Evolutionary conservation across 768 basidiomycete genomes (phyloP).

Genomic region (Tricholoma furcatifolium): DNA sequence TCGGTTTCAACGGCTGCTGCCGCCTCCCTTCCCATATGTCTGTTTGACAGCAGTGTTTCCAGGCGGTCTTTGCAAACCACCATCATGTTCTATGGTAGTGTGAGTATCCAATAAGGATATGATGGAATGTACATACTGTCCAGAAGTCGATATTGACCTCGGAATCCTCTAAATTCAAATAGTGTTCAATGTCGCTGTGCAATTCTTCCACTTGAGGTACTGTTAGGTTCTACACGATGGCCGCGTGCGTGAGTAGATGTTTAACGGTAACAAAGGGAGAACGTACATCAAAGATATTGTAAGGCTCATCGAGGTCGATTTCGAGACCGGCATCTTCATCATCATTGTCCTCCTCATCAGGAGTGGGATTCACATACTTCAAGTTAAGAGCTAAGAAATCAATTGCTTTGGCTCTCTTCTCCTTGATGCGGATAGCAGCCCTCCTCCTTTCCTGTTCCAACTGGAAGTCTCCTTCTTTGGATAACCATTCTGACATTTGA

Average conservation of each 20-base stretch:
- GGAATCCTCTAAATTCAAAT: conserved; percentile 81
- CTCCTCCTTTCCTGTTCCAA: conserved; percentile 89
- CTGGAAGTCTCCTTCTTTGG: conserved; percentile 96
- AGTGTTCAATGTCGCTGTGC: conserved; percentile 91
- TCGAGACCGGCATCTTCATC: conserved; percentile 89
- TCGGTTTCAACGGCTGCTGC: conserved; percentile 84
- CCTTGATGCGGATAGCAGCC: conserved; percentile 92
- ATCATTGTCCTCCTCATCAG: conserved; percentile 56
- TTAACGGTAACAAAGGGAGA: background rate
- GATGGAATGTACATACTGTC: conserved; percentile 59
- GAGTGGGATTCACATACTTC: conserved; percentile 78
- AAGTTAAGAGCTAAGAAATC: conserved; percentile 97
- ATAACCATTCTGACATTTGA: conserved; percentile 97
- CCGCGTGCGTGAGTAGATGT: conserved; percentile 9
- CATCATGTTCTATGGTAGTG: conserved; percentile 80
- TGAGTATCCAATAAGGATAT: background rate
- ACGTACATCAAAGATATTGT: conserved; percentile 93
- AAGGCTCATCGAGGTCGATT: conserved; percentile 98
- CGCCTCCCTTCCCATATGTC: conserved; percentile 64
- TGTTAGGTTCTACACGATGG: conserved; percentile 70
- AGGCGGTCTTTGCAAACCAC: conserved; percentile 91
- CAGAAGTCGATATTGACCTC: conserved; percentile 94
- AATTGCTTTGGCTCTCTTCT: conserved; percentile 97
- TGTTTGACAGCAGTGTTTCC: conserved; percentile 66
- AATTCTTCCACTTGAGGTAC: conserved; percentile 88